Evolutionary conservation across 768 basidiomycete genomes (phyloP), one percentile per base, ranked within the genome.

Genomic region (Baorangia bicolor): DNA sequence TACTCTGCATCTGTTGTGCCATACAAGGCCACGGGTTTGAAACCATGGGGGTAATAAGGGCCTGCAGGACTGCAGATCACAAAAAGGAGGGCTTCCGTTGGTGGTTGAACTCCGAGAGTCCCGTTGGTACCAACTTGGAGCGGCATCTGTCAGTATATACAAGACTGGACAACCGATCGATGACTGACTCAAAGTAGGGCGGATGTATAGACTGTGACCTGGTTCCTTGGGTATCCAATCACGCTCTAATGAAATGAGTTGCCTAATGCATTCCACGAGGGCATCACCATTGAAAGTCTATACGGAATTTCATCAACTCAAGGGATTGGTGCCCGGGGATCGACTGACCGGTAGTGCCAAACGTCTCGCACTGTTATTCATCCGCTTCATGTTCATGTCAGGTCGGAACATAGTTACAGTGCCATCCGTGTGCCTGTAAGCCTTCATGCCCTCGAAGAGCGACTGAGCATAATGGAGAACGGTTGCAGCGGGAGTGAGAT

Each of bases 361-460:
- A 39, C 95, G 84, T 25, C 73, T 62, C 14, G 95, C 94, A 65
- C 88, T 92, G 43, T 61, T 81, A 74, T 92, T 93, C 94, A 98
- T 94, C 27, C 95, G 86, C 66, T 86, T 86, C 94, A 98, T 96
- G 75, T 98, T 97, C 91, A 92, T 92, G 73, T 97, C 92, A 3
- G 95, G 96, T 42, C 95, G 79, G 81, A 98, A 98, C 61, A 98
- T 74, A 18, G 88, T 83, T 21, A 94, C 83, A 27, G 81, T 84
- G 34, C 88, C 94, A 45, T 81, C 74, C 35, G 81, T 72, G 60
- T 87, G 84, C 45, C 86, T 79, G 75, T 96, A 98, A 1, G 95
- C 95, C 70, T 98, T 98, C 83, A 97, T 84, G 18, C 95, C 92
- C 70, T 98, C 95, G 67, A 98, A 96, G 43, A 88, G 78, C 43